These are phyloP conservation scores for Rozella allomycis DNA, from an alignment of 371 early-diverging fungal species.

Conservation along the genomic window DNA sequence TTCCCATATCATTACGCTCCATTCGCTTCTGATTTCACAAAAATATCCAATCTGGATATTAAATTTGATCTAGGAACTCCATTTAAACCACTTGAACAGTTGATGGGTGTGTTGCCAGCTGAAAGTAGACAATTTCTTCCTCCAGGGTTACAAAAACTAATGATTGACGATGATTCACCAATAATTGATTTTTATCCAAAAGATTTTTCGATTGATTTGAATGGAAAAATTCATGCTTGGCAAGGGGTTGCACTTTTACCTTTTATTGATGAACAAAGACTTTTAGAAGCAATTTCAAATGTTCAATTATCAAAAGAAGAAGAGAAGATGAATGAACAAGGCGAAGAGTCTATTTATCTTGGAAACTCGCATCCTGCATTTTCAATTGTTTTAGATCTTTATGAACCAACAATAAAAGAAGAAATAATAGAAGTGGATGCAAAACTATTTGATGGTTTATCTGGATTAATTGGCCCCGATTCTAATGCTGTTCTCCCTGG, in stretches of 20 bases:
- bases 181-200: constrained; percentile 86
- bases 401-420: too few species aligned
- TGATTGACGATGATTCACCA: constrained; percentile 58
- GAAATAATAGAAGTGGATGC: too few species aligned
- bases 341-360: too few species aligned
- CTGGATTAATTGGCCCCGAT: too few species aligned
- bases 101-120: constrained; percentile 94
- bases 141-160: constrained; percentile 45
- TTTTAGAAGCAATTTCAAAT: constrained; percentile 41
- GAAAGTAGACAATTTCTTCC: constrained; percentile 27
- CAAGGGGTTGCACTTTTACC: constrained; percentile 87
- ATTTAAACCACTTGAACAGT: constrained; percentile 85
- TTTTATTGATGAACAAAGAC: constrained; percentile 64
- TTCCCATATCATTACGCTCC: constrained; percentile 97
- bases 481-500: too few species aligned
- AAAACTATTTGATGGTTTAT: too few species aligned
- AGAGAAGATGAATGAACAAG: too few species aligned
- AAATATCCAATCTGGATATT: constrained; percentile 44
- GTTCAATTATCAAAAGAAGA: too few species aligned
- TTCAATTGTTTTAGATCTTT: too few species aligned
- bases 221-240: constrained; percentile 95
- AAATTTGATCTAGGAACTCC: constrained; percentile 61
- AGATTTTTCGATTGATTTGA: constrained; percentile 78
- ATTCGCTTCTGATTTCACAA: constrained; percentile 70
- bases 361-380: too few species aligned